Conservation (phyloP, 2,329 filamentous ascomycete species). For the Colletotrichum australisinense region DNA sequence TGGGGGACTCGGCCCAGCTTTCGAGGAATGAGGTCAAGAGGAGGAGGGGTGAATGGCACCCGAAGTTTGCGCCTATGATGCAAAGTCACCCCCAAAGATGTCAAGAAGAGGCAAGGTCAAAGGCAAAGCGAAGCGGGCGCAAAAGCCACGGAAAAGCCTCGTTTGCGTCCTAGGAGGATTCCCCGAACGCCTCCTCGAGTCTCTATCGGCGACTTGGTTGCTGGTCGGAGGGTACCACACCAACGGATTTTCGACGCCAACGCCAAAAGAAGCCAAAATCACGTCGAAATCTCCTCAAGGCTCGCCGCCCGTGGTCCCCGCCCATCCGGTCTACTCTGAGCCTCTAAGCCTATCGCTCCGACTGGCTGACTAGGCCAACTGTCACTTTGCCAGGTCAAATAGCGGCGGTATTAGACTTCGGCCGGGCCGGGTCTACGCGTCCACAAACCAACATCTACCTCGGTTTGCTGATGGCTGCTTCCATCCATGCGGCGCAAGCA, state of each 20-base stretch:
- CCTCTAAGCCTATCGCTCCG: neutral
- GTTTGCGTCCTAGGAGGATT: neutral
- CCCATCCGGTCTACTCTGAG: neutral
- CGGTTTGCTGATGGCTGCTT: neutral
- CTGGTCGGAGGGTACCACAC: neutral
- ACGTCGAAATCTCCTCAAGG: neutral
- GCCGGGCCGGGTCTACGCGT: slow-evolving; percentile 27
- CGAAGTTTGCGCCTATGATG: neutral
- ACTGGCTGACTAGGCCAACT: neutral
- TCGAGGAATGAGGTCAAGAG: neutral
- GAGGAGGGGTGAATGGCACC: neutral
- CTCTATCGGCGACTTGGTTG: neutral
- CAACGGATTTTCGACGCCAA: slow-evolving; percentile 5
- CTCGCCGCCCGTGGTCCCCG: neutral
- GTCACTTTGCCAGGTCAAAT: slow-evolving; percentile 8
- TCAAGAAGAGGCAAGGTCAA: neutral
- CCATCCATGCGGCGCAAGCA: neutral
- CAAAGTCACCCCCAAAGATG: neutral
- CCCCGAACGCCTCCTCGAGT: neutral
- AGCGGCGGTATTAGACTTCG: slow-evolving; percentile 17
- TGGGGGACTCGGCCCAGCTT: neutral
- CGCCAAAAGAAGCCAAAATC: neutral
- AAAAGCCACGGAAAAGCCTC: neutral
- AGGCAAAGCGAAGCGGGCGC: neutral
- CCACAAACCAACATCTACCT: neutral